Evolutionary conservation across 176 grass and related monocot species (phyloP).

Genomic region (Cocos nucifera): DNA sequence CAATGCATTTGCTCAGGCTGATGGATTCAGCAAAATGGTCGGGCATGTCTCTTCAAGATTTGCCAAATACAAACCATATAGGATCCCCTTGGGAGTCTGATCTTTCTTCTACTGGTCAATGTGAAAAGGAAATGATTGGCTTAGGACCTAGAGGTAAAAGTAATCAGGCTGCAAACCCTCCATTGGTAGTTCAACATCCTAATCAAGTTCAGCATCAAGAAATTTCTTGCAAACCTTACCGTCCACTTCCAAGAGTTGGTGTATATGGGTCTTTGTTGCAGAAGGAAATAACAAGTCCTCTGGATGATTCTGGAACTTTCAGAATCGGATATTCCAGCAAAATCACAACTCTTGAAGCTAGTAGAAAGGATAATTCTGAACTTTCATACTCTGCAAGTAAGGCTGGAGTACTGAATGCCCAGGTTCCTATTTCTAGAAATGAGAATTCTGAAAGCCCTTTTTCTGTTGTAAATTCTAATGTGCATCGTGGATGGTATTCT

Average conservation of each 20-base stretch:
- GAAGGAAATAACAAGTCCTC: constrained; percentile 53
- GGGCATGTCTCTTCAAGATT: constrained; percentile 23
- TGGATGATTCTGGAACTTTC: too few species aligned
- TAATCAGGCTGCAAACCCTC: constrained; percentile 13
- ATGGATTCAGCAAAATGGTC: constrained; percentile 39
- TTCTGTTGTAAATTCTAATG: too few species aligned
- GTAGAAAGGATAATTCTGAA: too few species aligned
- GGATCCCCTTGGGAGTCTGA: constrained; percentile 14
- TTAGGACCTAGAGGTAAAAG: constrained; percentile 13
- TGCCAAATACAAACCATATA: constrained; percentile 19
- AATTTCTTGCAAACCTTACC: constrained; percentile 38
- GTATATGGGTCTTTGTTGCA: constrained; percentile 52
- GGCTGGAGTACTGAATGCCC: too few species aligned
- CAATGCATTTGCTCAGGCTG: constrained; percentile 50
- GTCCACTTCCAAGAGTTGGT: constrained; percentile 65
- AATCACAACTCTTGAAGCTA: too few species aligned
- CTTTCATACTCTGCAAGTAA: too few species aligned
- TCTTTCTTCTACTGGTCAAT: constrained; percentile 16
- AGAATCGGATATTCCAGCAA: too few species aligned
- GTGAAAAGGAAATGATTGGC: constrained; percentile 18
- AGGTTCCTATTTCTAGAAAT: too few species aligned
- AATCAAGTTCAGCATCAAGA: constrained; percentile 17
- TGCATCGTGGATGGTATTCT: too few species aligned
- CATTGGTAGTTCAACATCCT: constrained; percentile 24
- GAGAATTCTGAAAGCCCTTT: too few species aligned